Base-by-base conservation (phyloP, 2,329 filamentous ascomycete genomes). In the Escovopsis sp. region DNA sequence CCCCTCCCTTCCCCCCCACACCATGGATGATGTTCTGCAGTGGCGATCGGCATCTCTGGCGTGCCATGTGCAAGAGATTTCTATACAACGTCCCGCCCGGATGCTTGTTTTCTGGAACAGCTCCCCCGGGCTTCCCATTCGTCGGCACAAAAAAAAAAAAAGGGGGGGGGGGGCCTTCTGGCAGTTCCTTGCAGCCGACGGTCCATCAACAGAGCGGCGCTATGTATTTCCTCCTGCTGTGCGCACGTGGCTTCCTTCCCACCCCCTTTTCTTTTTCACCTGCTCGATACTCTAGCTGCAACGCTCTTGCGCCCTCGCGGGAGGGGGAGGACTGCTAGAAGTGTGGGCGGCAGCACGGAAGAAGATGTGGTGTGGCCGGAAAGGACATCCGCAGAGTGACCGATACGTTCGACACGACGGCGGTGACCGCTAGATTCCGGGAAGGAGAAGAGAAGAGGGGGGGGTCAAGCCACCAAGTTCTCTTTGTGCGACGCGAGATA, bases 141-240 rank as follows among this genome's bases (percentile, higher is more conserved):
- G 36, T 37, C 38, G 33, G 28, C 35, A 15, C 26, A 15, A 12
- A 18, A 12, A 9, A 36, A 23, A 23, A 23, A 23, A 23, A 23
- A 23, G 23, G 23, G 23, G 23, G 23, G 23, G 23, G 23, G 23
- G 23, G 23, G 23, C 3, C 23, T 34, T 43, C 32, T 43, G 23
- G 36, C 41, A 40, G 35, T 43, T 39, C 19, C 38, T 40, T 45
- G 44, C 41, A 45, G 44, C 38, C 40, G 34, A 34, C 42, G 23
- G 38, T 38, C 43, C 33, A 18, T 30, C 26, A 35, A 15, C 26
- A 15, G 12, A n/a, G 30, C 37, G 40, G 36, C 41, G 36, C 34
- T 5, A 26, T 32, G 33, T 23, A 33, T 12, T 11, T 30, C 11
- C 38, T 34, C 26, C 19, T 18, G 36, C 39, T 37, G 35, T 45